phyloP scores from a whole-genome alignment of 1,284 basidiomycete genomes.

The Papiliotrema nemorosa region DNA sequence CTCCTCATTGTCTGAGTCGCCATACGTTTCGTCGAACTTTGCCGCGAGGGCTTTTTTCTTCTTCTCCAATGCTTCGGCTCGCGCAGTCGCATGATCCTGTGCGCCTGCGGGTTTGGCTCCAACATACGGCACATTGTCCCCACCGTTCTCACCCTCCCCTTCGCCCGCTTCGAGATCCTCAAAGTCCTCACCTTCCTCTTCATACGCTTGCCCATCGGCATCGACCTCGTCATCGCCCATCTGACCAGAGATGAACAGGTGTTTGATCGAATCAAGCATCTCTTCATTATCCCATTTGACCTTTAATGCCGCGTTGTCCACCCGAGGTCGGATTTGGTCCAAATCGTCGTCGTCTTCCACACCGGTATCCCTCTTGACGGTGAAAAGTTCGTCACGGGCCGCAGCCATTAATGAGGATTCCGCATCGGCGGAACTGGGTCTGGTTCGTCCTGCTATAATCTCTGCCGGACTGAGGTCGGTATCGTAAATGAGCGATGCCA shows the following conservation, averaged over 20 bases:
- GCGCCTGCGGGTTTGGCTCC: slow-evolving; percentile 37
- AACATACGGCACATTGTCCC: slow-evolving; percentile 46
- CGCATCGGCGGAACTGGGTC: slow-evolving; percentile 43
- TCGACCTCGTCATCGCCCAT: slow-evolving; percentile 40
- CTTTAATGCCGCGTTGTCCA: slow-evolving; percentile 55
- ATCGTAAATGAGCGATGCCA: slow-evolving; percentile 83
- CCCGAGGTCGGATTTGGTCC: slow-evolving; percentile 66
- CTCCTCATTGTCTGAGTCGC: slow-evolving; percentile 74
- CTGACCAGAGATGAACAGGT: slow-evolving; percentile 85
- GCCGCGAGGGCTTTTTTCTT: slow-evolving; percentile 91
- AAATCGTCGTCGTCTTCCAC: slow-evolving; percentile 53
- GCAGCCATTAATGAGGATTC: slow-evolving; percentile 46
- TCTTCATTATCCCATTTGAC: slow-evolving; percentile 79
- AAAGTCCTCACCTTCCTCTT: slow-evolving; percentile 53
- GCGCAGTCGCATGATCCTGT: slow-evolving; percentile 48
- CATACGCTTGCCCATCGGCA: slow-evolving; percentile 49
- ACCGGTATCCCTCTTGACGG: slow-evolving; percentile 52
- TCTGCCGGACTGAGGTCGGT: slow-evolving; percentile 67
- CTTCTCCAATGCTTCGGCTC: slow-evolving; percentile 63
- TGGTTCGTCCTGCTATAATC: slow-evolving; percentile 57
- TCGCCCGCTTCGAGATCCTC: slow-evolving; percentile 55
- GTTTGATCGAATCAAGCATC: slow-evolving; percentile 77
- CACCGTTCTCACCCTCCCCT: slow-evolving; percentile 49
- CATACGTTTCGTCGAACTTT: slow-evolving; percentile 96
- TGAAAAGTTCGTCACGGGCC: slow-evolving; percentile 71